Evolutionary conservation across 768 basidiomycete species (phyloP).

Genomic region (Naganishia vaughanmartiniae): DNA sequence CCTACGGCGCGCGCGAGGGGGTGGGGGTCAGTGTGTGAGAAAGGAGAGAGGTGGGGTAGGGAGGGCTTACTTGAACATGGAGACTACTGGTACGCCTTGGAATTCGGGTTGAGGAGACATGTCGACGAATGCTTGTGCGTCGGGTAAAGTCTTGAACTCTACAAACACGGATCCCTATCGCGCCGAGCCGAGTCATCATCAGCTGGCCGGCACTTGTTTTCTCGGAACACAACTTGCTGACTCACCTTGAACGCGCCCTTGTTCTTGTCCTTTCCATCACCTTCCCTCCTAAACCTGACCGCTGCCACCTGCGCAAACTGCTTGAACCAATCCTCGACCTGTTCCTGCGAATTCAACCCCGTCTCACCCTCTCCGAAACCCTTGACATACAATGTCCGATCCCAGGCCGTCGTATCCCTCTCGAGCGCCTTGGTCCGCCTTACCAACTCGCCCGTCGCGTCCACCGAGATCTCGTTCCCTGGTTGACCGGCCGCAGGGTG

Average conservation of each 20-base stretch:
- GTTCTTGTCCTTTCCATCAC: conserved; percentile 52
- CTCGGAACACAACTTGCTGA: no score
- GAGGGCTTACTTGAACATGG: conserved; percentile 81
- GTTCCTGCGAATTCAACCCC: conserved; percentile 62
- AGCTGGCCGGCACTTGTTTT: no score
- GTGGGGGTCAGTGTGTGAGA: neutral
- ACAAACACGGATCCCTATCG: conserved; percentile 82
- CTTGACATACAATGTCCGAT: conserved; percentile 87
- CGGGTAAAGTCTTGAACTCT: conserved; percentile 72
- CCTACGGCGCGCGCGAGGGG: conserved; percentile 52
- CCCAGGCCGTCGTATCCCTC: conserved; percentile 73
- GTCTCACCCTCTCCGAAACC: conserved; percentile 72
- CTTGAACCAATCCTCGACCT: conserved; percentile 75
- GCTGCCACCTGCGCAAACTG: conserved; percentile 74
- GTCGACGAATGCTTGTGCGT: conserved; percentile 71
- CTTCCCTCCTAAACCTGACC: conserved; percentile 79
- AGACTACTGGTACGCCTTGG: conserved; percentile 66
- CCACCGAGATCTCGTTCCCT: conserved; percentile 28
- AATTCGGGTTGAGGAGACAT: conserved; percentile 76
- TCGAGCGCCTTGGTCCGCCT: conserved; percentile 72
- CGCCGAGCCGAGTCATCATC: no score
- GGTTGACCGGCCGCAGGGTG: conserved; percentile 20
- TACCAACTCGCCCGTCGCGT: conserved; percentile 63
- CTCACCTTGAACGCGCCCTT: conserved; percentile 80
- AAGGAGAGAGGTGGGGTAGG: neutral